Evolutionary conservation across 345 rosid genomes (phyloP).

Genomic region (Nasturtium officinale): DNA sequence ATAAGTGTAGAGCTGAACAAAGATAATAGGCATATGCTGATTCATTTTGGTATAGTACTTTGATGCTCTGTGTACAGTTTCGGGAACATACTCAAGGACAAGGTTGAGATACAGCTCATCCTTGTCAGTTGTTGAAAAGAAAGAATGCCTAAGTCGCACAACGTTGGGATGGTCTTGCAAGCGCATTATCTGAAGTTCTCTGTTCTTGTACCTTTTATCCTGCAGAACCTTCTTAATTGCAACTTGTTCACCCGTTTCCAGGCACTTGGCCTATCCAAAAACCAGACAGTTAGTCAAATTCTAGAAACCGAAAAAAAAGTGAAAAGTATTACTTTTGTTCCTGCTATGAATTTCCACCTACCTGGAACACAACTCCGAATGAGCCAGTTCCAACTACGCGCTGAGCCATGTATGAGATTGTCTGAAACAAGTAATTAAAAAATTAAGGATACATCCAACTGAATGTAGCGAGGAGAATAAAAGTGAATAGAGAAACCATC

Average conservation of each 20-base stretch:
- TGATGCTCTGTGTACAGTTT: slow-evolving; percentile 84
- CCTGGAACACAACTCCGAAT: slow-evolving; percentile 94
- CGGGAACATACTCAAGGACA: slow-evolving; percentile 86
- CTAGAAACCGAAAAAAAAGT: background rate
- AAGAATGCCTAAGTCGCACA: slow-evolving; percentile 82
- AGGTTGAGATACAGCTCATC: slow-evolving; percentile 94
- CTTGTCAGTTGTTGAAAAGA: slow-evolving; percentile 87
- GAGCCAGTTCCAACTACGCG: slow-evolving; percentile 97
- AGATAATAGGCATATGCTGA: slow-evolving; percentile 79
- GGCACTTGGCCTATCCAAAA: slow-evolving; percentile 81
- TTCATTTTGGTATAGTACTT: slow-evolving; percentile 81
- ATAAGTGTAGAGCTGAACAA: slow-evolving; percentile 84
- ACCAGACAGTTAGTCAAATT: slow-evolving; percentile 8
- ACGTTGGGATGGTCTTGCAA: slow-evolving; percentile 82
- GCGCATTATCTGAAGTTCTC: slow-evolving; percentile 98
- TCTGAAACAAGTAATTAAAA: slow-evolving; percentile 51
- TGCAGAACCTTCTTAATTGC: slow-evolving; percentile 99
- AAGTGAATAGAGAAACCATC: slow-evolving; percentile 10
- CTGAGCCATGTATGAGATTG: slow-evolving; percentile 88
- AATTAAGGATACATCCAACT: slow-evolving; percentile 12
- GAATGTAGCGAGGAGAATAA: background rate
- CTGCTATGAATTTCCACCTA: slow-evolving; percentile 33
- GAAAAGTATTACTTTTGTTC: background rate
- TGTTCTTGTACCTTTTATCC: slow-evolving; percentile 96
- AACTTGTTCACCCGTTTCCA: slow-evolving; percentile 93